Conservation (phyloP, 1,284 basidiomycete species). For the Pseudomicrostroma phylloplanum region DNA sequence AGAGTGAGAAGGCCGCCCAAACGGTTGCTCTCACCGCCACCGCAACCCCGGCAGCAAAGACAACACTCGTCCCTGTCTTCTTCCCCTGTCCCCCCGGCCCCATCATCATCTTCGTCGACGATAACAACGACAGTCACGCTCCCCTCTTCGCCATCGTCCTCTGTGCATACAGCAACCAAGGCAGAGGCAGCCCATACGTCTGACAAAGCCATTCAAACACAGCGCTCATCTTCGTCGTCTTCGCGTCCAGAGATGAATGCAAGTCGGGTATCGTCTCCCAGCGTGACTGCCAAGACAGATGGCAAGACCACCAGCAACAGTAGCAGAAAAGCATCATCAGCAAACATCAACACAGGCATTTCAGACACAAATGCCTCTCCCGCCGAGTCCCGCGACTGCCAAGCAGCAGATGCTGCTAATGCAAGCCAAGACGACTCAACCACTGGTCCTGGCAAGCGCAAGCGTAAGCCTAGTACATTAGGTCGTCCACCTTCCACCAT, state of each 20-base stretch:
- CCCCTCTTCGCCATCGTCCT: too few relatives aligned
- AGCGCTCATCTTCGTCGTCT: neutral
- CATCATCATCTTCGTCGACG: too few relatives aligned
- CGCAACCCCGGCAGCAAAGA: neutral
- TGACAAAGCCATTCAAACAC: too few relatives aligned
- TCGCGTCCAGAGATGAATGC: neutral
- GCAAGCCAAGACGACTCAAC: neutral
- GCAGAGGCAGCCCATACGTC: too few relatives aligned
- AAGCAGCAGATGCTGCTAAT: neutral
- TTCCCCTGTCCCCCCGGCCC: too few relatives aligned
- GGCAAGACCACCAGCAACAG: neutral
- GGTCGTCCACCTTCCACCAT: too few relatives aligned
- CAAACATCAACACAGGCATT: neutral
- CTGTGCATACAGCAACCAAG: neutral
- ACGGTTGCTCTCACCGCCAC: neutral
- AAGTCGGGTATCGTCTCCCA: neutral
- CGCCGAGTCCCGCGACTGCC: neutral
- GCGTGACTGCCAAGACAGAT: neutral
- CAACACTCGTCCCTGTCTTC: neutral
- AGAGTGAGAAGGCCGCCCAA: constrained; percentile 5
- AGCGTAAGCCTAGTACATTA: too few relatives aligned
- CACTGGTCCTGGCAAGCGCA: too few relatives aligned
- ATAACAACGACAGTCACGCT: too few relatives aligned
- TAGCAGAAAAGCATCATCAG: constrained; percentile 3
- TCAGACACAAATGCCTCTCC: neutral